phyloP scores from a whole-genome alignment of 2,329 filamentous ascomycete genomes.

The Aureobasidium sp. region DNA sequence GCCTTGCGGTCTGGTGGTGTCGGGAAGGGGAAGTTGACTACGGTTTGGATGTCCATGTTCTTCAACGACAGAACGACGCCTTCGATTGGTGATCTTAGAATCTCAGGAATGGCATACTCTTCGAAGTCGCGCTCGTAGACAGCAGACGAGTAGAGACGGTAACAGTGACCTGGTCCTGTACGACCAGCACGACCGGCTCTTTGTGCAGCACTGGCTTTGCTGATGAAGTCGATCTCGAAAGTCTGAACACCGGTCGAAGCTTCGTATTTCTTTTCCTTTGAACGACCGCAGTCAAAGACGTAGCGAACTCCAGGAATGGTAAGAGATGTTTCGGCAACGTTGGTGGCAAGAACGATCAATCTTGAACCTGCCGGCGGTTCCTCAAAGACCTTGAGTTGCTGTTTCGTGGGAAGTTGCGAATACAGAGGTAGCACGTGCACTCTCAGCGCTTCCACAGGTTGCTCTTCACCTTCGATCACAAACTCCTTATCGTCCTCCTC shows the following conservation, averaged over 20 bases:
- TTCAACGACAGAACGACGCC: slow-evolving; percentile 85
- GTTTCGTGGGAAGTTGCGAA: slow-evolving; percentile 79
- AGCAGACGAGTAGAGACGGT: slow-evolving; percentile 86
- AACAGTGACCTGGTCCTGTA: slow-evolving; percentile 93
- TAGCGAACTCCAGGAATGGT: slow-evolving; percentile 94
- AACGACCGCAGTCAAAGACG: slow-evolving; percentile 88
- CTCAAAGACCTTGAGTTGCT: slow-evolving; percentile 87
- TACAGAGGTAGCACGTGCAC: slow-evolving; percentile 92
- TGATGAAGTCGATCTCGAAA: slow-evolving; percentile 93
- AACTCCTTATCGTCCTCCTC: slow-evolving; percentile 51
- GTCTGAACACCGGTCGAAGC: slow-evolving; percentile 84
- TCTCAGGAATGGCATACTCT: slow-evolving; percentile 79
- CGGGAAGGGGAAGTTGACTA: slow-evolving; percentile 93
- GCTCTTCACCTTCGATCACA: slow-evolving; percentile 36
- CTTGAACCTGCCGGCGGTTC: slow-evolving; percentile 67
- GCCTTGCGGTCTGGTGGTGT: slow-evolving; percentile 73
- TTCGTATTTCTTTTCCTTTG: slow-evolving; percentile 88
- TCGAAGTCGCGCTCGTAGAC: slow-evolving; percentile 86
- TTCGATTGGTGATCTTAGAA: slow-evolving; percentile 85
- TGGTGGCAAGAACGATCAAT: slow-evolving; percentile 84
- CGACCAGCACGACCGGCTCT: slow-evolving; percentile 87
- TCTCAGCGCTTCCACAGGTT: slow-evolving; percentile 51
- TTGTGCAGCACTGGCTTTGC: slow-evolving; percentile 90
- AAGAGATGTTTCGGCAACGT: slow-evolving; percentile 93
- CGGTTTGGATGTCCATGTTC: slow-evolving; percentile 81